phyloP scores from a whole-genome alignment of 176 grass and related monocot genomes.

The Aegilops umbellulata region DNA sequence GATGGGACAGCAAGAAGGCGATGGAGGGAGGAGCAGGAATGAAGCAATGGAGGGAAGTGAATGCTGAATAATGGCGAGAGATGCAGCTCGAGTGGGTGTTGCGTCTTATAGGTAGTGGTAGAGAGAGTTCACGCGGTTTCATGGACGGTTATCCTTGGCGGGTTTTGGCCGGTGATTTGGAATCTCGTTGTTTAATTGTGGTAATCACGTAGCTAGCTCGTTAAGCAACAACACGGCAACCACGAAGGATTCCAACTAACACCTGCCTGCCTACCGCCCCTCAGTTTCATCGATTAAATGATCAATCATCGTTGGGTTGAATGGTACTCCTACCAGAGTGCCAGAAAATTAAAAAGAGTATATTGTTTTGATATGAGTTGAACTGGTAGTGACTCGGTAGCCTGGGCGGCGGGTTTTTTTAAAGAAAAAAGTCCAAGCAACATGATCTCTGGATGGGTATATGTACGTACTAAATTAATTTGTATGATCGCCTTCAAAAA shows the following conservation, averaged over 20 bases:
- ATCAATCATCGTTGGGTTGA: not conserved
- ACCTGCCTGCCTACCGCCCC: not conserved
- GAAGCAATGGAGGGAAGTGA: not conserved
- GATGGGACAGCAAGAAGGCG: not conserved
- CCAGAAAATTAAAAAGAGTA: not conserved
- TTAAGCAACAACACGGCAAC: too few species aligned
- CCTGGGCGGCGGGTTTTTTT: too few species aligned
- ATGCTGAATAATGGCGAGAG: too few species aligned
- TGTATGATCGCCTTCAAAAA: too few species aligned
- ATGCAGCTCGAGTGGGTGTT: not conserved
- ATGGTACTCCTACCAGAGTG: not conserved
- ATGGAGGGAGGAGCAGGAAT: not conserved
- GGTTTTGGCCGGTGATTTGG: constrained; percentile 32
- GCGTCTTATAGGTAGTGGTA: not conserved
- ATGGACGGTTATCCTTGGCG: not conserved
- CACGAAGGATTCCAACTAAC: constrained; percentile 1
- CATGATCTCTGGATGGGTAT: too few species aligned
- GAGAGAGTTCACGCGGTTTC: not conserved
- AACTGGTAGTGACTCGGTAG: too few species aligned
- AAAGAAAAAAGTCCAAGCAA: too few species aligned
- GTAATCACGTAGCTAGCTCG: too few species aligned
- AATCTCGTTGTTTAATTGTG: not conserved
- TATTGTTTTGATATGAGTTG: too few species aligned
- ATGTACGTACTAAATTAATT: too few species aligned
- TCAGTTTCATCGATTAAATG: not conserved